Evolutionary conservation across 2,329 filamentous ascomycete genomes (phyloP), one percentile per base, ranked within the genome.

Genomic region (Aspergillus pseudoterreus): DNA sequence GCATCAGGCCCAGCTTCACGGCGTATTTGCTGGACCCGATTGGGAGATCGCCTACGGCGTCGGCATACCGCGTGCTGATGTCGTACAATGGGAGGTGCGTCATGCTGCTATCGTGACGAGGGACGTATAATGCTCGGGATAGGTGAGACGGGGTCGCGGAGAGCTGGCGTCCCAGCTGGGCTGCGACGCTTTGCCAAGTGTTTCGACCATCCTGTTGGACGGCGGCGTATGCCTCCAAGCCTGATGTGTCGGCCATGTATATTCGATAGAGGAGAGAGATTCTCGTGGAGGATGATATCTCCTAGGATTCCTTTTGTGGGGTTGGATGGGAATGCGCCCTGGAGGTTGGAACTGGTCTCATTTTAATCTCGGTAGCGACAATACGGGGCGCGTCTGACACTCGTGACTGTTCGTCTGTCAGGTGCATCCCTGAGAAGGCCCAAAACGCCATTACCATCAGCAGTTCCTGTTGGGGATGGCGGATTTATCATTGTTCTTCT

Each of bases 21-120:
- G 42, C n/a, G 41, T 53, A 53, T 24, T 49, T 42, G 35, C 43
- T 46, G 1, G 51, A 46, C 19, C 46, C 49, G 15, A 54, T 49
- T n/a, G 48, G 45, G n/a, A 41, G 41, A 30, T 42, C 45, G 1
- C 45, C 42, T 2, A 42, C 41, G 4, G 32, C 43, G 12, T 38
- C 41, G 2, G 38, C 6, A 11, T 53, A 49, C n/a, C 30, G 42
- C 14, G 24, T 8, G 12, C 51, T 53, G 17, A 53, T 24, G 30
- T 53, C 51, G 24, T 47, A 49, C 2, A 53, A 3, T 1, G 51
- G 27, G 4, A 53, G 24, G 17, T 49, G 47, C 15, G 47, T 30
- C 8, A 43, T 39, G 6, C n/a, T 19, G 2, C 4, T 27, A 27
- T 49, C 43, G 17, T 53, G 51, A 5, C 43, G 51, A 12, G 51